phyloP scores from a whole-genome alignment of 148 eudicot genomes.

The Fagopyrum tataricum region DNA sequence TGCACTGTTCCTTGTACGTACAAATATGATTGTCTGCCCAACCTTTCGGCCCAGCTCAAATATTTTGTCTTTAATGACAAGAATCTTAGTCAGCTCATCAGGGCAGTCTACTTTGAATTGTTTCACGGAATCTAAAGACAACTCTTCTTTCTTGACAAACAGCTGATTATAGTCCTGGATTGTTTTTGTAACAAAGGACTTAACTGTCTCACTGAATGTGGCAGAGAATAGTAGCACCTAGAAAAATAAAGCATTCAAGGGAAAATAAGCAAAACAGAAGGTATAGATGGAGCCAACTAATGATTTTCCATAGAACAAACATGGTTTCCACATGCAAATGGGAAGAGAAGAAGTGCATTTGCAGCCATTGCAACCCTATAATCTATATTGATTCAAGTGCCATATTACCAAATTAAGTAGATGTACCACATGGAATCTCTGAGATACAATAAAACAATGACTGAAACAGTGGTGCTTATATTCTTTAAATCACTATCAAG shows the following conservation, averaged over 20 bases:
- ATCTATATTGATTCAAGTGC: neutral
- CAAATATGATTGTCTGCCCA: slow-evolving; percentile 88
- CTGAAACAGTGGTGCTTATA: neutral
- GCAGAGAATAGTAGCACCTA: slow-evolving; percentile 96
- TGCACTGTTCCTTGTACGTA: slow-evolving; percentile 61
- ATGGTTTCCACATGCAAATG: neutral
- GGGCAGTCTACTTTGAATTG: slow-evolving; percentile 81
- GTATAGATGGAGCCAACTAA: neutral
- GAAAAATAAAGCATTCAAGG: neutral
- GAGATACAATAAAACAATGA: neutral
- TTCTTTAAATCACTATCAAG: neutral
- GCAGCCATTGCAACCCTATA: neutral
- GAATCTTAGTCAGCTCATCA: slow-evolving; percentile 62
- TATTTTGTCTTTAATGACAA: slow-evolving; percentile 61
- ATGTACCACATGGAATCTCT: neutral
- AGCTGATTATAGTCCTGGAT: slow-evolving; percentile 63
- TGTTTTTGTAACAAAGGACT: slow-evolving; percentile 50
- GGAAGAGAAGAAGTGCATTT: neutral
- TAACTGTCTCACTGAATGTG: slow-evolving; percentile 64
- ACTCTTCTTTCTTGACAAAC: slow-evolving; percentile 81
- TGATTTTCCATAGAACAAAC: neutral
- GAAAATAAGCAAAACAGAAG: neutral
- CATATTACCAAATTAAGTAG: neutral
- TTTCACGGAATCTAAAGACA: slow-evolving; percentile 71
- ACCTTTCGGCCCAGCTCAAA: slow-evolving; percentile 69